A percentile compares a stretch with the other conserved stretches of the same genome.
These are phyloP conservation scores for Candida odintsovae DNA, from an alignment of 805 yeast species.

Conservation along the genomic window DNA sequence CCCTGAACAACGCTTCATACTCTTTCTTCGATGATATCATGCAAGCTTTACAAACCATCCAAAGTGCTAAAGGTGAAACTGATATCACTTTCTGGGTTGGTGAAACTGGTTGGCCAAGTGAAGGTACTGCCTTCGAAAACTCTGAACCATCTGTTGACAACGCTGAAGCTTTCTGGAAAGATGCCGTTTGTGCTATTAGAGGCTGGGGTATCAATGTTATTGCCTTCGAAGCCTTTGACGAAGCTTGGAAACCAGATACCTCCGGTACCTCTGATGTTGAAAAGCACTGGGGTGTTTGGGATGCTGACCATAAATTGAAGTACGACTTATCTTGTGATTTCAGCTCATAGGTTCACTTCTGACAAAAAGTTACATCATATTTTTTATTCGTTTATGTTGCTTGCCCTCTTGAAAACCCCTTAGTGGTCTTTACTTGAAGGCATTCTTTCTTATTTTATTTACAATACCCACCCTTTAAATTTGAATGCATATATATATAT, in stretches of 20 bases:
- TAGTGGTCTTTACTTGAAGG: background rate
- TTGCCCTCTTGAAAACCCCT: background rate
- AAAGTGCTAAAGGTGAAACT: conserved; percentile 79
- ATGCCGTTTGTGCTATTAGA: conserved; percentile 88
- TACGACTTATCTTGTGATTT: conserved; percentile 44
- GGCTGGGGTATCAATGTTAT: conserved; percentile 94
- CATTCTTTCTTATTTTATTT: background rate
- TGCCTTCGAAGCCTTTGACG: conserved; percentile 93
- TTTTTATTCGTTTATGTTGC: background rate
- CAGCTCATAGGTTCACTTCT: conserved; percentile 19
- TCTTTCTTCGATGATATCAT: conserved; percentile 95
- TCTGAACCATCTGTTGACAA: conserved; percentile 66
- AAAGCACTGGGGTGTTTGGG: conserved; percentile 92
- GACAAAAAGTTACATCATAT: background rate
- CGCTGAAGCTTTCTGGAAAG: conserved; percentile 79
- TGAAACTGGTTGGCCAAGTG: conserved; percentile 97
- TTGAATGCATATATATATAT: background rate
- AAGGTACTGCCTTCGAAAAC: conserved; percentile 64
- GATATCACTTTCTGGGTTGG: conserved; percentile 92
- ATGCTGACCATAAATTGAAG: conserved; percentile 40
- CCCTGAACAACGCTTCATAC: conserved; percentile 73
- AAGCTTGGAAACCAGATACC: conserved; percentile 91
- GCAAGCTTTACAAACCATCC: conserved; percentile 92
- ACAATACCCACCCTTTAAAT: background rate
- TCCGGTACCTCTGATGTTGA: conserved; percentile 84